These are phyloP conservation scores for Lactarius evosmus DNA, from an alignment of 768 basidiomycete species.

Conservation along the genomic window DNA sequence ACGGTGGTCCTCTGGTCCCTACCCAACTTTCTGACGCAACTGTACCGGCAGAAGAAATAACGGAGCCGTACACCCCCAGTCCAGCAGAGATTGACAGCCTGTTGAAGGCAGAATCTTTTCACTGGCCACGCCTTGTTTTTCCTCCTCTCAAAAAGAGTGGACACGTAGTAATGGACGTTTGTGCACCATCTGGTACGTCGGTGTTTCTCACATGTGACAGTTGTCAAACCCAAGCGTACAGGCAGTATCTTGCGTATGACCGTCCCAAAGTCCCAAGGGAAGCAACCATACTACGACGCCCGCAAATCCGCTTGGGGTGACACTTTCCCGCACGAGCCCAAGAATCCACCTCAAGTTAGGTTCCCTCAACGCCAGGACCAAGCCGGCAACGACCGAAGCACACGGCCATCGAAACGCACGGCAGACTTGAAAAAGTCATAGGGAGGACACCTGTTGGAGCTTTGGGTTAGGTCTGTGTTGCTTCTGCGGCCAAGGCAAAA, in stretches of 20 bases:
- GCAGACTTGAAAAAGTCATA: background rate
- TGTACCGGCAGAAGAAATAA: background rate
- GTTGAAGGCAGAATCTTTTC: slow-evolving; percentile 71
- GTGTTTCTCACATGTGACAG: slow-evolving; percentile 3
- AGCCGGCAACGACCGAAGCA: slow-evolving; percentile 34
- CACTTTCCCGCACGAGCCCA: slow-evolving; percentile 86
- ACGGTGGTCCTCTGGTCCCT: slow-evolving; percentile 12
- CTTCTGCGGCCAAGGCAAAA: background rate
- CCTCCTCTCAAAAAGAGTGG: slow-evolving; percentile 91
- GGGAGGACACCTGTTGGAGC: background rate
- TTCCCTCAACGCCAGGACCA: slow-evolving; percentile 39
- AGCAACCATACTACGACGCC: slow-evolving; percentile 91
- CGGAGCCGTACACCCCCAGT: slow-evolving; percentile 9
- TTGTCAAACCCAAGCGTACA: slow-evolving; percentile 34
- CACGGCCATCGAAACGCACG: slow-evolving; percentile 22
- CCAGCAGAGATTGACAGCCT: slow-evolving; percentile 46
- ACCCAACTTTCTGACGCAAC: background rate
- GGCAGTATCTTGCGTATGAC: slow-evolving; percentile 91
- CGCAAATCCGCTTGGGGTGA: slow-evolving; percentile 95
- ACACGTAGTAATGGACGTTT: slow-evolving; percentile 88
- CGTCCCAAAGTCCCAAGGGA: slow-evolving; percentile 92
- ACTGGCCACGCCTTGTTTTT: slow-evolving; percentile 89
- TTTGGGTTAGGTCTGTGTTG: background rate
- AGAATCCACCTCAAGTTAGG: slow-evolving; percentile 70
- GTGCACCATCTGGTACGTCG: slow-evolving; percentile 69